Evolutionary conservation across 345 rosid species (phyloP).

Genomic region (Corchorus olitorius): DNA sequence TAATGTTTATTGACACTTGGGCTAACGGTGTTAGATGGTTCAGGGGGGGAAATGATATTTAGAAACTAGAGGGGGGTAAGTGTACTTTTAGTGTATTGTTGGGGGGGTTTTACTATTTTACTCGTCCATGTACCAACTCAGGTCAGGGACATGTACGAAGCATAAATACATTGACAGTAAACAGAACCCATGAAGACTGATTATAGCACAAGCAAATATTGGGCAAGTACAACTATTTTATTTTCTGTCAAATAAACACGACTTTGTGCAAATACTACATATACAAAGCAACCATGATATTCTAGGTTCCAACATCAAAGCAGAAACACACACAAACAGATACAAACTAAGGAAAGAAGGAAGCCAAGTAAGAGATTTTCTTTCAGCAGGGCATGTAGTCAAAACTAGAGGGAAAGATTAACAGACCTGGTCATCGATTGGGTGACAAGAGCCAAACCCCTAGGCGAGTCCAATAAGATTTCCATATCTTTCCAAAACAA

Average conservation of each 20-base stretch:
- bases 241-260: background rate
- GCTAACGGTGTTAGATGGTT: too few relatives aligned
- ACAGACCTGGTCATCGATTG: slow-evolving; percentile 70
- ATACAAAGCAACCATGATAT: background rate
- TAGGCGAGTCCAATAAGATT: slow-evolving; percentile 51
- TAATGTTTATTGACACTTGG: too few relatives aligned
- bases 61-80: too few relatives aligned
- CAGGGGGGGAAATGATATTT: too few relatives aligned
- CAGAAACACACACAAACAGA: background rate
- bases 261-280: background rate
- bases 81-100: too few relatives aligned
- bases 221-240: background rate
- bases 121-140: too few relatives aligned
- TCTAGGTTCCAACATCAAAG: background rate
- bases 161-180: background rate
- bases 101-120: too few relatives aligned
- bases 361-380: background rate
- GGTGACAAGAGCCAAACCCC: slow-evolving; percentile 51
- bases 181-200: background rate
- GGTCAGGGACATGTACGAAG: background rate
- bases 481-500: slow-evolving; percentile 64
- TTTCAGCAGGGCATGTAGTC: background rate
- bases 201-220: background rate
- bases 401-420: slow-evolving; percentile 18
- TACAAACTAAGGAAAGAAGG: background rate